phyloP scores from a whole-genome alignment of 2,329 filamentous ascomycete species.

The Penicillium psychrosexuale region DNA sequence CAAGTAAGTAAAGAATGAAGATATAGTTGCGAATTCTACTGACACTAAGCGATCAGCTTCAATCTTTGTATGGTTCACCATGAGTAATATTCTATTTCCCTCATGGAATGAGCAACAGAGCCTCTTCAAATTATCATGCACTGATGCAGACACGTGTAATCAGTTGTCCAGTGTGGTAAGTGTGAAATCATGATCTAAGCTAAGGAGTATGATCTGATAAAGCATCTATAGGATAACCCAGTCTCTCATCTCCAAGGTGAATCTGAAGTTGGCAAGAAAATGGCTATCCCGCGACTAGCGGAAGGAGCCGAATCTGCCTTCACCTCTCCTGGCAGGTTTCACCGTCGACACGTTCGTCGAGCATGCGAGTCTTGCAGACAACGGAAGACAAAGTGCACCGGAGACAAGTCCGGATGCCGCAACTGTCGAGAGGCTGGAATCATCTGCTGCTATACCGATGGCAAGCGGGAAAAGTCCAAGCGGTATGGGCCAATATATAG shows the following conservation, averaged over 20 bases:
- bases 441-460: slow-evolving; percentile 46
- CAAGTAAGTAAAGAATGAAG: not conserved
- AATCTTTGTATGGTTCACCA: slow-evolving; percentile 15
- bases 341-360: slow-evolving; percentile 38
- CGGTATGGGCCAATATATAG: slow-evolving; percentile 30
- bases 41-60: not conserved
- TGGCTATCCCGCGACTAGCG: slow-evolving; percentile 38
- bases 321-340: slow-evolving; percentile 34
- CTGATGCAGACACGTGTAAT: slow-evolving; percentile 31
- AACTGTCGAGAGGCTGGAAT: slow-evolving; percentile 46
- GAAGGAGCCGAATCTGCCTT: slow-evolving; percentile 35
- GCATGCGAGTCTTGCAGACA: slow-evolving; percentile 48
- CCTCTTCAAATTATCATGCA: slow-evolving; percentile 32
- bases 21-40: not conserved
- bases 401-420: slow-evolving; percentile 44
- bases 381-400: slow-evolving; percentile 48
- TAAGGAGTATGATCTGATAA: slow-evolving; percentile 8
- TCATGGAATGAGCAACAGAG: slow-evolving; percentile 32
- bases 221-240: slow-evolving; percentile 23
- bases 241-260: slow-evolving; percentile 25
- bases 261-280: slow-evolving; percentile 28
- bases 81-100: slow-evolving; percentile 30
- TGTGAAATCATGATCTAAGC: not conserved
- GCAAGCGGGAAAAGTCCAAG: slow-evolving; percentile 46
- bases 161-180: slow-evolving; percentile 31